Conservation (phyloP, 768 basidiomycete species). For the Hericium alpestre region DNA sequence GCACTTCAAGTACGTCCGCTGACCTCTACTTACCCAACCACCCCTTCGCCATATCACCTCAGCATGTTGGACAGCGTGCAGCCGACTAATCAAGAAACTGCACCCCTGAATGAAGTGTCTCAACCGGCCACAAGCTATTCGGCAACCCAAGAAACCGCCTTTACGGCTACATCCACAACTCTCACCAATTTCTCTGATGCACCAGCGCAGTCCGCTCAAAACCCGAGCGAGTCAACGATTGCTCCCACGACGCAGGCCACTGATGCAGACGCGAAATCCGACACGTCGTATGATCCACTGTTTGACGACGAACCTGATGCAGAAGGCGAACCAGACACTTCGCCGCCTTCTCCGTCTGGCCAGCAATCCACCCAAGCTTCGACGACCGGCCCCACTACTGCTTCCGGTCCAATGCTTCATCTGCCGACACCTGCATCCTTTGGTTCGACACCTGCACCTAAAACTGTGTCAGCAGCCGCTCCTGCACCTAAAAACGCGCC, state of each 20-base stretch:
- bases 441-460: slow-evolving; percentile 27
- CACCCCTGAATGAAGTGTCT: not conserved
- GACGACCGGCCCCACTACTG: slow-evolving; percentile 9
- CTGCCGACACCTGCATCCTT: slow-evolving; percentile 5
- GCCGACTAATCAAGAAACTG: not conserved
- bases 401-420: slow-evolving; percentile 9
- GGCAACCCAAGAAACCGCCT: not conserved
- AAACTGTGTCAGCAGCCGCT: slow-evolving; percentile 50
- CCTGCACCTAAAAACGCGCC: slow-evolving; percentile 59
- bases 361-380: not conserved
- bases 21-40: slow-evolving; percentile 21
- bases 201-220: not conserved
- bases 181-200: not conserved
- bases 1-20: slow-evolving; percentile 69
- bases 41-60: slow-evolving; percentile 8
- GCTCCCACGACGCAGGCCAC: slow-evolving; percentile 1
- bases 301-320: slow-evolving; percentile 80
- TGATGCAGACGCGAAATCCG: slow-evolving; percentile 57
- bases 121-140: not conserved
- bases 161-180: not conserved
- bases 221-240: not conserved
- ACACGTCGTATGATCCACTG: slow-evolving; percentile 76
- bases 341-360: not conserved
- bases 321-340: slow-evolving; percentile 32
- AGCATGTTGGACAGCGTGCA: not conserved